Base-by-base conservation (phyloP, 306 rosid species). In the Casuarina cunninghamiana region DNA sequence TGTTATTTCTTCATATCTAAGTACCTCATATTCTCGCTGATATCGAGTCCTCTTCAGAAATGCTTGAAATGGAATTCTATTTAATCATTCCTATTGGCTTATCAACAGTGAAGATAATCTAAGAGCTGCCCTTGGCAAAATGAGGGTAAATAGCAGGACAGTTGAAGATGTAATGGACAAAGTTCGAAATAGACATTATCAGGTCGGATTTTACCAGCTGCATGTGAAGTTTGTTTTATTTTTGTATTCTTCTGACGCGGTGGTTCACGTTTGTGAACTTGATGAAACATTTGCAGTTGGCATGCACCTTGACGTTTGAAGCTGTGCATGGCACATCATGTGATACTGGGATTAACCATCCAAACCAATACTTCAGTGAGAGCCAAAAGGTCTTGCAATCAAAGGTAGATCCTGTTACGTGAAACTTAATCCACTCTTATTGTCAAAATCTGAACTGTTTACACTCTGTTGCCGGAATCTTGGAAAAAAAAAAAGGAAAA, bases 241-340 rank as follows among this genome's bases (percentile, higher is more conserved):
- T 79, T 48, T 84, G 66, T 13, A 57, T 41, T 54, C 50, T 66
- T 58, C 51, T 42, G n/a, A 41, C 43, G 70, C 75, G 51, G 72
- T 63, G 76, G 37, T 76, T 79, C 51, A 78, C 53, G 51, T 79
- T 72, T 70, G 16, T 49, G 72, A 84, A 68, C 65, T 73, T 82
- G 79, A 39, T 81, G 60, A 77, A 78, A 71, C 73, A 74, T 79
- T 21, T 78, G 84, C 87, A 95, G 97, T 80, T 95, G 84, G 97
- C 99, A n/a, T 95, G 97, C 87, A 95, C 99, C 81, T 85, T 91
- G 85, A 91, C 97, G 19, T 95, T 95, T 83, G 99, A 93, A 91
- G 89, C 96, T 72, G 77, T 91, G 53, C 97, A 92, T 81, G 91
- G 84, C 68, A 62, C 84, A 73, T 81, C 91, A 11, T 87, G 93